These are phyloP conservation scores for Sporothrix dimorphospora DNA, from an alignment of 2,329 filamentous ascomycete genomes.

Conservation along the genomic window DNA sequence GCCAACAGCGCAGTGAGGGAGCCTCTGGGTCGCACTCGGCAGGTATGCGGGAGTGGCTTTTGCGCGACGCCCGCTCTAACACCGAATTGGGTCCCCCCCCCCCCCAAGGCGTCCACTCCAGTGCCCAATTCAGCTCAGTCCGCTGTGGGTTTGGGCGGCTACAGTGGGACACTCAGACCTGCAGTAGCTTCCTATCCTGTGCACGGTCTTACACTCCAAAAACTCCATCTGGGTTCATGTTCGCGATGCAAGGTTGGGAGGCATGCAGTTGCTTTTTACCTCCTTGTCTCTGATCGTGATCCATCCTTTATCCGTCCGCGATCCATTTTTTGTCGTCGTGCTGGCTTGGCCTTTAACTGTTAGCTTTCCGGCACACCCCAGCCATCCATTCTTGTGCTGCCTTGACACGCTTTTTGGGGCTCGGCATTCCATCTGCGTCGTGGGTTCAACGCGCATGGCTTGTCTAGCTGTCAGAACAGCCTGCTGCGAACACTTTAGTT, in stretches of 20 bases:
- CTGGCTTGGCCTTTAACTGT: not conserved
- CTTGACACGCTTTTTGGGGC: not conserved
- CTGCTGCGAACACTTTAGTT: slow-evolving; percentile 1
- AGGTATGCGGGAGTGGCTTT: not conserved
- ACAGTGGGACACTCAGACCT: not conserved
- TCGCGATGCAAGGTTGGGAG: not conserved
- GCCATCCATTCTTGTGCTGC: not conserved
- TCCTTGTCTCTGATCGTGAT: not conserved
- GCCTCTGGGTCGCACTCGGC: not conserved
- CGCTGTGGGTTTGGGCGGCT: not conserved
- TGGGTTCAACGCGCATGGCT: not conserved
- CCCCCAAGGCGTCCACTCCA: not conserved
- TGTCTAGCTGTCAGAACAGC: not conserved
- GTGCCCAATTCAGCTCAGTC: not conserved
- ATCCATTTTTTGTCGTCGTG: not conserved
- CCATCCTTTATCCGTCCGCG: not conserved
- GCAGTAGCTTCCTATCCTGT: not conserved
- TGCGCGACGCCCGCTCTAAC: not conserved
- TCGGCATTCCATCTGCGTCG: not conserved
- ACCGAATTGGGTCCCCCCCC: not conserved
- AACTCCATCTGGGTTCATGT: not conserved
- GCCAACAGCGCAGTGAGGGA: not conserved
- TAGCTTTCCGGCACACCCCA: not conserved
- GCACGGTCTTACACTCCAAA: too few relatives aligned
- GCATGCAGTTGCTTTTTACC: not conserved